A percentile compares a stretch with the other conserved stretches of the same genome.
phyloP scores from a whole-genome alignment of 345 rosid genomes.

The Camelina laxa region DNA sequence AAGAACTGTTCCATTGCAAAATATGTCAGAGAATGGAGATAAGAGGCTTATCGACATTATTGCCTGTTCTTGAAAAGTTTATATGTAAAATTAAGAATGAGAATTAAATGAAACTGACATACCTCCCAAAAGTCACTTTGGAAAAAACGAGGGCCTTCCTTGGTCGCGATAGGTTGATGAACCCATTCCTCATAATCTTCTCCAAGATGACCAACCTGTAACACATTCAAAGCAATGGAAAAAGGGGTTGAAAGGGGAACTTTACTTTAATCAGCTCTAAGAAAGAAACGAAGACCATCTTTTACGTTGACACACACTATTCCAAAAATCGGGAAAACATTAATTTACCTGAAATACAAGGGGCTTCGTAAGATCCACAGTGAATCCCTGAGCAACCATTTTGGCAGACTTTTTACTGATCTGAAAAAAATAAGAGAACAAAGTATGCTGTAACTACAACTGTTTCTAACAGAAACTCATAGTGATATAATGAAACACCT shows the following conservation, averaged over 20 bases:
- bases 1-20: constrained; percentile 55
- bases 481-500: constrained; percentile 18
- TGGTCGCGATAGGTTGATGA: constrained; percentile 74
- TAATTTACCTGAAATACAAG: constrained; percentile 56
- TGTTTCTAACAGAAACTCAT: background rate
- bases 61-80: background rate
- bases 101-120: background rate
- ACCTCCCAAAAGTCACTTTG: constrained; percentile 68
- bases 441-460: background rate
- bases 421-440: constrained; percentile 3
- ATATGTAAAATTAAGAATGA: background rate
- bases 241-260: constrained; percentile 1
- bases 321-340: background rate
- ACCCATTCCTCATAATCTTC: constrained; percentile 83
- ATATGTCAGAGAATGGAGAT: constrained; percentile 28
- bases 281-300: background rate
- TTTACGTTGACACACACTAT: background rate
- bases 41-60: background rate
- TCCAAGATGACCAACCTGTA: constrained; percentile 82
- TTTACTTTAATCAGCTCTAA: background rate
- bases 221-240: constrained; percentile 31
- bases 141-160: constrained; percentile 77
- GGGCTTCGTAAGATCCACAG: constrained; percentile 58
- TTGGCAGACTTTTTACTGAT: constrained; percentile 25
- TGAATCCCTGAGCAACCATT: constrained; percentile 56